A percentile compares a stretch with the other conserved stretches of the same genome.
Evolutionary conservation across 768 basidiomycete species (phyloP).

Genomic region (Mycena vulgaris): DNA sequence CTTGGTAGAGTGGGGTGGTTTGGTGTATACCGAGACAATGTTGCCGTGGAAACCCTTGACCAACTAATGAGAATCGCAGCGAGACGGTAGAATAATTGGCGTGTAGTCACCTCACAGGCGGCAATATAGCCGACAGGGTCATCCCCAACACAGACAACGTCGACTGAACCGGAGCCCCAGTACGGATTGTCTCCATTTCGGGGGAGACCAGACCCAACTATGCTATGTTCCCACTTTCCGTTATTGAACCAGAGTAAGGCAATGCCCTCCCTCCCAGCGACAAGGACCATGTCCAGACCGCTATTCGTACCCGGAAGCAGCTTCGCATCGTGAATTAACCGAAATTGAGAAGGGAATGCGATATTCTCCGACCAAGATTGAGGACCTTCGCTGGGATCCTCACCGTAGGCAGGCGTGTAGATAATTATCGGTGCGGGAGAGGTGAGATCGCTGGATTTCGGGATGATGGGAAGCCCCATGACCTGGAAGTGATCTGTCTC

Average conservation of each 20-base stretch:
- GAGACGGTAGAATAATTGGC: neutral
- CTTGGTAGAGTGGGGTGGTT: conserved; percentile 5
- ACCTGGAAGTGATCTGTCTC: conserved; percentile 4
- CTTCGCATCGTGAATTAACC: conserved; percentile 12
- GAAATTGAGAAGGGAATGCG: conserved; percentile 12
- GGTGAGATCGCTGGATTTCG: neutral
- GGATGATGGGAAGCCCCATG: conserved; percentile 11
- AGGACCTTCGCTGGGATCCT: neutral
- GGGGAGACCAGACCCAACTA: conserved; percentile 9
- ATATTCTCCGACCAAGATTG: neutral
- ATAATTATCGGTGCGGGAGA: conserved; percentile 7
- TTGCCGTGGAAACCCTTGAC: conserved; percentile 23
- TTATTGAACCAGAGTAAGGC: conserved; percentile 1
- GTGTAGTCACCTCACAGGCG: neutral
- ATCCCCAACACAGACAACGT: conserved; percentile 9
- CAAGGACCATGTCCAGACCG: conserved; percentile 12
- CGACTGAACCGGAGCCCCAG: conserved; percentile 17
- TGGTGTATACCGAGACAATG: conserved; percentile 15
- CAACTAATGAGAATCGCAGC: neutral
- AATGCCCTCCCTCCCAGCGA: conserved; percentile 13
- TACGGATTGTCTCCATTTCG: conserved; percentile 1
- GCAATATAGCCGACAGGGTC: conserved; percentile 16
- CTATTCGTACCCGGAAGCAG: conserved; percentile 7
- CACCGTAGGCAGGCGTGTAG: conserved; percentile 12
- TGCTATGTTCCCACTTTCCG: neutral